phyloP scores from a whole-genome alignment of 2,329 filamentous ascomycete species.

The Botrytis byssoidea region DNA sequence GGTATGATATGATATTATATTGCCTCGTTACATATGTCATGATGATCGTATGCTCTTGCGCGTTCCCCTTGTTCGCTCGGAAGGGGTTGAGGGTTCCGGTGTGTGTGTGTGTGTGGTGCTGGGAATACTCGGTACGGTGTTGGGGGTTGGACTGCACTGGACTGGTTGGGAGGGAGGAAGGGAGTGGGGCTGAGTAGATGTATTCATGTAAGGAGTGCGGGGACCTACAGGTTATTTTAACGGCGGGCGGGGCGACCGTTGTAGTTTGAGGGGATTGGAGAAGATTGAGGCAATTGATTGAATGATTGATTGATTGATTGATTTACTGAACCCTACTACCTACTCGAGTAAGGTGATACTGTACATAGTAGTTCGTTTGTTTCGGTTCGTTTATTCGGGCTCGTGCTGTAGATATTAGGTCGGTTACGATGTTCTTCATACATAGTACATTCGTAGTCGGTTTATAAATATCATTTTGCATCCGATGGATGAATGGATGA shows the following conservation, averaged over 20 bases:
- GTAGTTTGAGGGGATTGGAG: neutral
- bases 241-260: neutral
- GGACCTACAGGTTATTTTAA: neutral
- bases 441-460: neutral
- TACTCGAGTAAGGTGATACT: neutral
- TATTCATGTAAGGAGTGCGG: neutral
- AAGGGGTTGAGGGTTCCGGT: neutral
- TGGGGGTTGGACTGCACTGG: neutral
- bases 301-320: no score
- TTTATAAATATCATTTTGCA: neutral
- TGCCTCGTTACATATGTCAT: neutral
- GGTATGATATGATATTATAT: neutral
- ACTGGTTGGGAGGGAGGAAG: neutral
- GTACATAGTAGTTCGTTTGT: neutral
- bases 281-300: neutral
- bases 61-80: neutral
- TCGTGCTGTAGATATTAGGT: neutral
- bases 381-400: neutral
- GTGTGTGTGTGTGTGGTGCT: no score
- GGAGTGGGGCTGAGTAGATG: neutral
- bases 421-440: neutral
- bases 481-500: neutral
- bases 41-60: neutral
- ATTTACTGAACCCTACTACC: neutral
- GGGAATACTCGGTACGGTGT: neutral